Evolutionary conservation across 2,329 filamentous ascomycete species (phyloP).

Genomic region (Stagonosporopsis cucurbitacearum): DNA sequence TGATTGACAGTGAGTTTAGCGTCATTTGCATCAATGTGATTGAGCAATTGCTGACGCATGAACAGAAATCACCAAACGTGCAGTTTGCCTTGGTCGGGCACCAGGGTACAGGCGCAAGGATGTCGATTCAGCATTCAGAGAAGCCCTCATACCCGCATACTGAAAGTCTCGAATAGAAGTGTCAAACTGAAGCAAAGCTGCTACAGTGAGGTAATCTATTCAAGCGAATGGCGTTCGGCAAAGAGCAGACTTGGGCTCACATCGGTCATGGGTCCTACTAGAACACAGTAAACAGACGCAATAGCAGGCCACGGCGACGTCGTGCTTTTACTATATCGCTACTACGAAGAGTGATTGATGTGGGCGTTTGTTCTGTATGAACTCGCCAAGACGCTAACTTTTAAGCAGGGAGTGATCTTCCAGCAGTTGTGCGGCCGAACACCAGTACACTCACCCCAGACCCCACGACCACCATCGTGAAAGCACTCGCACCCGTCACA

Average conservation of each 20-base stretch:
- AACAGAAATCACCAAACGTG: slow-evolving; percentile 46
- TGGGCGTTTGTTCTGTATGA: not conserved
- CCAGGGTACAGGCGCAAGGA: slow-evolving; percentile 54
- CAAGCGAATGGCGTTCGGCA: not conserved
- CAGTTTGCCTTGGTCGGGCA: slow-evolving; percentile 53
- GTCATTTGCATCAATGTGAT: not conserved
- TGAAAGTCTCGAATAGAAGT: slow-evolving; percentile 2
- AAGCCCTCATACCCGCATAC: slow-evolving; percentile 40
- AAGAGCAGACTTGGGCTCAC: not conserved
- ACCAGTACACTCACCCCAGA: slow-evolving; percentile 36
- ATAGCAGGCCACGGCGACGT: not conserved
- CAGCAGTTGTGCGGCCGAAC: slow-evolving; percentile 11
- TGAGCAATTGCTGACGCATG: slow-evolving; percentile 28
- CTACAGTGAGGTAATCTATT: not conserved
- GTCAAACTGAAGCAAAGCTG: not conserved
- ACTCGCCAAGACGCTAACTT: slow-evolving; percentile 13
- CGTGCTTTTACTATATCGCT: not conserved
- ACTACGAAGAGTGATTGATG: not conserved
- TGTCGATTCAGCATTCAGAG: slow-evolving; percentile 51
- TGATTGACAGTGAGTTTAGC: slow-evolving; percentile 52
- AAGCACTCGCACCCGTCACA: slow-evolving; percentile 40
- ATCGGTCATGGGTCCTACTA: not conserved
- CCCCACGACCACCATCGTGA: slow-evolving; percentile 42
- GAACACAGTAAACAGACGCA: not conserved
- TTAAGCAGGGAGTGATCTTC: slow-evolving; percentile 13